Evolutionary conservation across 176 grass and related monocot species (phyloP), one percentile per base, ranked within the genome.

Genomic region (Juncus effusus): DNA sequence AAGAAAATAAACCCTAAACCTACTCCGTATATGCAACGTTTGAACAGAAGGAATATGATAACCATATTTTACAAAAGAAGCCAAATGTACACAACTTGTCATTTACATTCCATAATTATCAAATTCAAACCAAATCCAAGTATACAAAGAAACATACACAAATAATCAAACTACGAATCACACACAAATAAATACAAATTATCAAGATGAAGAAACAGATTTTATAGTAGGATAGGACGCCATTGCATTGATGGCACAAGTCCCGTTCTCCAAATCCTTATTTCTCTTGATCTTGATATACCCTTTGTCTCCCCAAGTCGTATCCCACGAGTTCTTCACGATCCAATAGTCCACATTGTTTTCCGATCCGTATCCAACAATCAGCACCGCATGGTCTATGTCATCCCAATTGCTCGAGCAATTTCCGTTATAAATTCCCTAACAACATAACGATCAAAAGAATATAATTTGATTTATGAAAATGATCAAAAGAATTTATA

Each of bases 381-480:
- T 64, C 62, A 84, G n/a, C 4, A 84, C 81, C 3, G 81, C 81
- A 74, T 84, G 81, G 52, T 84, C 68, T 5, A 84, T 84, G 62
- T 84, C 75, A 5, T 84, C 75, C 49, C 68, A 62, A 69, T 78
- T 61, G 62, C 56, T 84, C 41, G 81, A 78, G 69, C 81, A 84
- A 13, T 74, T 53, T 78, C 81, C 81, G 6, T 84, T 65, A 60
- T 84, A 84, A 6, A 84, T 74, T 56, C 81, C 81, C 81, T 84
- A 60, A 52, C 56, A 72, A 61, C 42, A 44, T 7, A 36, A 42
- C 4, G 36, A n/a, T 42, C 56, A 47, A 11, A 19, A 56, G 5
- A 55, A 19, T 49, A 45, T 40, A 40, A 45, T 38, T 47, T 47
- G 9, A 62, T 11, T 56, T 75, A 19, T 5, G 38, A 49, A 60